Evolutionary conservation across 208 protist genomes (phyloP), one percentile per base, ranked within the genome.

Genomic region (Leishmania martiniquensis): DNA sequence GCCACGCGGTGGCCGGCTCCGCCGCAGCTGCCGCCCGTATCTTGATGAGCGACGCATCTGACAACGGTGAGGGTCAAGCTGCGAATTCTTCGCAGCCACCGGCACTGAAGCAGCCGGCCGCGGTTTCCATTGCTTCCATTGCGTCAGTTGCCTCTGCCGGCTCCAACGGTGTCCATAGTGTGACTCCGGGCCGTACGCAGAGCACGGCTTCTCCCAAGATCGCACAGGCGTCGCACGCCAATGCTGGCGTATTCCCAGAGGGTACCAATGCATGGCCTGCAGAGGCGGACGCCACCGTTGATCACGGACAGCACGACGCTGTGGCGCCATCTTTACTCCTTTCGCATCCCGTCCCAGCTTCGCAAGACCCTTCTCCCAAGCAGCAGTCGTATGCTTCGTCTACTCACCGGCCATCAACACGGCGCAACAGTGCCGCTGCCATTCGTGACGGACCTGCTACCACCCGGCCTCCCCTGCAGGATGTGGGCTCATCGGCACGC

Each of bases 381-480:
- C 44, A 32, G 25, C 12, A 54, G n/a, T 25, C 44, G n/a, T 12
- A 2, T 39, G 10, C 66, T 5, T 13, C 4, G 1, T 52, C n/a
- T 20, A 20, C 66, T 37, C 25, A 20, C 44, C 29, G 32, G 44
- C 45, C 44, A 37, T 54, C 66, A 17, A 25, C 66, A 29, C 44
- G 13, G 66, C 13, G 44, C 20, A 37, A 10, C 44, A 47, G 44
- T 12, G 66, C 45, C 7, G n/a, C 29, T 47, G 42, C n/a, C 10
- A 6, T 32, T 20, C 44, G n/a, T 54, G 66, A 25, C 29, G 25
- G 44, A 71, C 66, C 17, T 17, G 44, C 39, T 12, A 49, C 22
- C 66, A 59, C 7, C n/a, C 49, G 69, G 12, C 55, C 78, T 25
- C 67, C 32, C 51, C 6, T 54, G 66, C 66, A 54, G 17, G 66